These are phyloP conservation scores for Solanum corneliomulleri DNA, from an alignment of 257 asterid genomes.

Conservation along the genomic window DNA sequence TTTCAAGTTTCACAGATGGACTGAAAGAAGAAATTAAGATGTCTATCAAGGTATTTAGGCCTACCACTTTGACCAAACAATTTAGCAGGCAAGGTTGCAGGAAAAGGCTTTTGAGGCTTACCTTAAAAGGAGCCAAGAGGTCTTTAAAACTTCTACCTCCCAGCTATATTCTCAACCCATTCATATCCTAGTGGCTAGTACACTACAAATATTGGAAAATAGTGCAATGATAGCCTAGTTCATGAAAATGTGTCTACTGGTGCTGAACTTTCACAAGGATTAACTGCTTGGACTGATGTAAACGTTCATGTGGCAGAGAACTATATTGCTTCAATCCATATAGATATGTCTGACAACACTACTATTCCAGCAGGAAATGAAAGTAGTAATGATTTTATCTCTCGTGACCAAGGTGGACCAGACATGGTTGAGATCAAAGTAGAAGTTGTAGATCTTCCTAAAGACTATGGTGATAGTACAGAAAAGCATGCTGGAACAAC, in stretches of 20 bases:
- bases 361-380: background rate
- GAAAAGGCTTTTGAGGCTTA: background rate
- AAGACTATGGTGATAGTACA: background rate
- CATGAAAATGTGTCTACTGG: background rate
- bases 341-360: background rate
- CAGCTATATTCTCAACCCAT: background rate
- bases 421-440: background rate
- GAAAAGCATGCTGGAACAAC: background rate
- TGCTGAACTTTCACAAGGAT: background rate
- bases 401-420: background rate
- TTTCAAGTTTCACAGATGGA: background rate
- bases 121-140: background rate
- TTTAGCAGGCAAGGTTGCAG: background rate
- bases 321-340: background rate
- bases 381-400: background rate
- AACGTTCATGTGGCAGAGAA: background rate
- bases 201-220: background rate
- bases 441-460: background rate
- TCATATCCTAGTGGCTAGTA: background rate
- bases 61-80: background rate
- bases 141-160: background rate
- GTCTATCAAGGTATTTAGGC: background rate
- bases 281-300: background rate
- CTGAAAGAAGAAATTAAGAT: background rate
- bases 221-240: background rate